phyloP scores from a whole-genome alignment of 2,329 filamentous ascomycete genomes.

The Paraconiothyrium sp. region DNA sequence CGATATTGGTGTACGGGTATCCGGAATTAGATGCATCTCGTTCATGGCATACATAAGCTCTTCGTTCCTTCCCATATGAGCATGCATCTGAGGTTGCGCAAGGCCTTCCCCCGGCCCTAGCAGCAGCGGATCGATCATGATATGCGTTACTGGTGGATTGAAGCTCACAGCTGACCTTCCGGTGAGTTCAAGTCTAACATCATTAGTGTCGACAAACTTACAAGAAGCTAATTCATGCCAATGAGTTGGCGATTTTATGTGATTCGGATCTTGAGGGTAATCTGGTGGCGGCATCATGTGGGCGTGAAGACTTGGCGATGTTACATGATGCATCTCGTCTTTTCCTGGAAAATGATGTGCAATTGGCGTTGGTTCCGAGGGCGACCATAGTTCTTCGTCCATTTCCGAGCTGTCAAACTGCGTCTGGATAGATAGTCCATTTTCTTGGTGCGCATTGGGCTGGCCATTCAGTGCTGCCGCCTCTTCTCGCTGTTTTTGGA shows the following conservation, averaged over 20 bases:
- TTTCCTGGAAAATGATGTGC: constrained; percentile 46
- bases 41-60: constrained; percentile 50
- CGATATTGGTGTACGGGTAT: constrained; percentile 37
- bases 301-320: constrained; percentile 28
- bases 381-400: constrained; percentile 50
- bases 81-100: constrained; percentile 41
- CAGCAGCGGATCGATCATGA: constrained; percentile 50
- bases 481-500: constrained; percentile 50
- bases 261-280: constrained; percentile 1
- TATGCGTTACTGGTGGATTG: constrained; percentile 44
- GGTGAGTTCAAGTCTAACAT: neutral
- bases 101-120: constrained; percentile 39
- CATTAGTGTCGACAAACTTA: constrained; percentile 22
- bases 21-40: constrained; percentile 46
- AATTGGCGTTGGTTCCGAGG: constrained; percentile 45
- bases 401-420: constrained; percentile 46
- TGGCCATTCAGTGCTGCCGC: constrained; percentile 35
- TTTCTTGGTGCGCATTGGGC: constrained; percentile 37
- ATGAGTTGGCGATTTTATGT: constrained; percentile 14
- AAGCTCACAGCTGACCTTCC: constrained; percentile 34
- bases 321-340: constrained; percentile 31
- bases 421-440: constrained; percentile 36
- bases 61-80: constrained; percentile 43
- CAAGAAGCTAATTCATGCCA: constrained; percentile 44
- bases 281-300: constrained; percentile 8